Evolutionary conservation across 2,329 filamentous ascomycete genomes (phyloP).

Genomic region (Beauveria caledonica): DNA sequence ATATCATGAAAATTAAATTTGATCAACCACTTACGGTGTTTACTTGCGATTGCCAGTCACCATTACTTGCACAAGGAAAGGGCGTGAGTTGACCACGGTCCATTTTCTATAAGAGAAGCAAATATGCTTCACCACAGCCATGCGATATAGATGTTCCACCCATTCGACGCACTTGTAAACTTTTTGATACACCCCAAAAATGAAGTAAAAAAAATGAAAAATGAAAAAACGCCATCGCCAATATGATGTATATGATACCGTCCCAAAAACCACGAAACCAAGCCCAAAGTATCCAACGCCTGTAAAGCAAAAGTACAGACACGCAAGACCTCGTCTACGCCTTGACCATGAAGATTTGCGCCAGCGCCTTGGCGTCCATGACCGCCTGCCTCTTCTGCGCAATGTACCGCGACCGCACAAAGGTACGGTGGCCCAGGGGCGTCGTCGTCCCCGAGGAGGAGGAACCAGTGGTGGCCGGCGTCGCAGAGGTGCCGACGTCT

Average conservation of each 20-base stretch:
- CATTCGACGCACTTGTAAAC: background rate
- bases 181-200: background rate
- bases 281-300: background rate
- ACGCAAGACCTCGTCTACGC: conserved; percentile 17
- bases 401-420: conserved; percentile 74
- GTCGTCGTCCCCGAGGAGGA: conserved; percentile 33
- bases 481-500: conserved; percentile 23
- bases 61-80: too few relatives aligned
- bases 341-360: conserved; percentile 75
- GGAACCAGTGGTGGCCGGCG: conserved; percentile 24
- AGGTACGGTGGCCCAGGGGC: conserved; percentile 53
- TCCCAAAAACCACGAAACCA: background rate
- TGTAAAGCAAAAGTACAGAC: background rate
- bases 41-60: background rate
- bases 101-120: too few relatives aligned
- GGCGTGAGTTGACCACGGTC: too few relatives aligned
- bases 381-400: conserved; percentile 80
- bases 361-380: conserved; percentile 72
- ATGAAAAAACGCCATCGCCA: background rate
- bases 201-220: background rate
- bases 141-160: background rate
- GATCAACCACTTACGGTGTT: background rate
- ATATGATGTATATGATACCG: background rate
- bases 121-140: too few relatives aligned
- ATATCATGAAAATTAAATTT: background rate